Conservation (phyloP, 441 rosid genomes). For the Pelargonium citronellum region DNA sequence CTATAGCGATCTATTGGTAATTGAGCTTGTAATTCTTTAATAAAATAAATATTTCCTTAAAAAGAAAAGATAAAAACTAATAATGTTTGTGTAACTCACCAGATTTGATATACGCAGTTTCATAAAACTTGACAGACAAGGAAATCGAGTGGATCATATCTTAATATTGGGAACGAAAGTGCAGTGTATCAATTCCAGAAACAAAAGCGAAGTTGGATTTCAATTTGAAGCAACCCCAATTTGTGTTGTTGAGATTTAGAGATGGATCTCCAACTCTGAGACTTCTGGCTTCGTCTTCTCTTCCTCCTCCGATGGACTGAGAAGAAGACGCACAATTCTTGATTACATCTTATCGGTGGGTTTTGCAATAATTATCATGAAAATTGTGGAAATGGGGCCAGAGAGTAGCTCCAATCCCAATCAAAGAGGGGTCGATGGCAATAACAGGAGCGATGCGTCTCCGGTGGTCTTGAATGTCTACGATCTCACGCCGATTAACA, state of each 20-base stretch:
- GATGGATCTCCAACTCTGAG: neutral
- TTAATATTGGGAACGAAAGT: too few relatives aligned
- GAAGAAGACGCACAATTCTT: neutral
- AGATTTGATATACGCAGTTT: too few relatives aligned
- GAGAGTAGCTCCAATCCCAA: neutral
- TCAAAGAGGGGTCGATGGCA: neutral
- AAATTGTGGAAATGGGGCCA: conserved; percentile 3
- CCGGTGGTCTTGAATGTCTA: conserved; percentile 3
- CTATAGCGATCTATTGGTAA: too few relatives aligned
- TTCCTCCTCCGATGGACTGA: conserved; percentile 3
- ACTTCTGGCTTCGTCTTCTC: neutral
- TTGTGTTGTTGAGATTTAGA: neutral
- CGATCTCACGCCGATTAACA: conserved; percentile 3
- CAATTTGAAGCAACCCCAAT: neutral
- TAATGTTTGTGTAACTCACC: too few relatives aligned
- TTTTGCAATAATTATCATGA: neutral
- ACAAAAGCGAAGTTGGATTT: too few relatives aligned
- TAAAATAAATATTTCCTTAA: too few relatives aligned
- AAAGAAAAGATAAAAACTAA: too few relatives aligned
- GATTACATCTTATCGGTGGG: neutral
- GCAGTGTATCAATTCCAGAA: too few relatives aligned
- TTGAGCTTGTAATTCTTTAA: too few relatives aligned
- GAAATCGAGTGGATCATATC: too few relatives aligned
- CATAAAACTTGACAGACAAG: too few relatives aligned
- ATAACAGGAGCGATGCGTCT: neutral